Evolutionary conservation across 805 yeast species (phyloP).

Genomic region (Sugiyamaella smithiae): DNA sequence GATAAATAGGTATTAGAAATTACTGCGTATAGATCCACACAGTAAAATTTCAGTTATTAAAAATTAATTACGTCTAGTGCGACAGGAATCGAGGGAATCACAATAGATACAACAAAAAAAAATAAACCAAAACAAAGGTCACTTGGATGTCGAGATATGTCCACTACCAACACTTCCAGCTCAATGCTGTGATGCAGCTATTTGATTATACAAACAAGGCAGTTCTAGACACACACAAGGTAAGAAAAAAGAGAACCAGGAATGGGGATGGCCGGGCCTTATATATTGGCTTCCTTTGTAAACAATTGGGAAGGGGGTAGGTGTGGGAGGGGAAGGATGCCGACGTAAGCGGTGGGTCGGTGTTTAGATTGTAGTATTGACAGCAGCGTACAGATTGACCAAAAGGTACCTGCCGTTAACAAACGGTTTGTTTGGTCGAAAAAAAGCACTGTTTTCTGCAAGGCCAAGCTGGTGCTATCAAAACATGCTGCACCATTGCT

Average conservation of each 20-base stretch:
- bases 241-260: not conserved
- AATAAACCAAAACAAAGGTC: too few relatives aligned
- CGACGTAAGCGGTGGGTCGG: constrained; percentile 7
- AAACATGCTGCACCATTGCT: not conserved
- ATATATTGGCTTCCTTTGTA: constrained; percentile 1
- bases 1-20: constrained; percentile 1
- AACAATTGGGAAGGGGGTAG: constrained; percentile 5
- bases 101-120: not conserved
- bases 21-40: too few relatives aligned
- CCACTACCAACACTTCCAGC: not conserved
- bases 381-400: constrained; percentile 1
- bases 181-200: constrained; percentile 1
- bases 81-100: too few relatives aligned
- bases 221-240: not conserved
- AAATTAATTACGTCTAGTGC: not conserved
- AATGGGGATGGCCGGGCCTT: not conserved
- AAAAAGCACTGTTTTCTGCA: not conserved
- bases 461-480: not conserved
- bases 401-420: constrained; percentile 2
- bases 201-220: not conserved
- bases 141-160: constrained; percentile 1
- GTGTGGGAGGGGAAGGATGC: constrained; percentile 2
- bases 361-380: constrained; percentile 7
- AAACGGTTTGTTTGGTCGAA: not conserved
- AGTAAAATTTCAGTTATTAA: not conserved